These are phyloP conservation scores for Xylaria sp. DNA, from an alignment of 2,329 filamentous ascomycete genomes.

Conservation along the genomic window DNA sequence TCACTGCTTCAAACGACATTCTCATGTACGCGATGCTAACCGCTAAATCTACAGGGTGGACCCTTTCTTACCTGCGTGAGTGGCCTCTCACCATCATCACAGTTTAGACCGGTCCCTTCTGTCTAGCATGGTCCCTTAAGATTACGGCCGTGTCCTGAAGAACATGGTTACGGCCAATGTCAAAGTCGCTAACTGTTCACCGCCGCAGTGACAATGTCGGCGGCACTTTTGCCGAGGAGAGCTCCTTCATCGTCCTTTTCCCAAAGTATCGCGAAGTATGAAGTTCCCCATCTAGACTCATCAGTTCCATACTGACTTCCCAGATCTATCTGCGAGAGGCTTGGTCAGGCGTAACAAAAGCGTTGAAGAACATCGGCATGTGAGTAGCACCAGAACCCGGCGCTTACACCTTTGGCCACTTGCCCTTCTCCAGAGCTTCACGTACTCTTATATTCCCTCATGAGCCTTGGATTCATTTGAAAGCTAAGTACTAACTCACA, in stretches of 20 bases:
- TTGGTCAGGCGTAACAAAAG: slow-evolving; percentile 88
- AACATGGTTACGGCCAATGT: too few species aligned
- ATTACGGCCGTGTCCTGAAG: not conserved
- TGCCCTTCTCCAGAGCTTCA: not conserved
- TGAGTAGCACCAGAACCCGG: slow-evolving; percentile 7
- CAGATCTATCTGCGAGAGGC: slow-evolving; percentile 65
- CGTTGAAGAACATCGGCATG: slow-evolving; percentile 86
- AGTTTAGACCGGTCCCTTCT: not conserved
- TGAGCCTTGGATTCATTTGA: not conserved
- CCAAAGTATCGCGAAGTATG: slow-evolving; percentile 97
- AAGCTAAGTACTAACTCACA: slow-evolving; percentile 7
- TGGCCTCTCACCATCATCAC: not conserved
- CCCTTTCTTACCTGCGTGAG: slow-evolving; percentile 72
- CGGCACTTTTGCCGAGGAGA: slow-evolving; percentile 91
- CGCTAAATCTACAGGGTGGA: slow-evolving; percentile 50
- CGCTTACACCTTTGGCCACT: not conserved
- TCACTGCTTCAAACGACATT: slow-evolving; percentile 71
- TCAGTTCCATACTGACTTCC: not conserved
- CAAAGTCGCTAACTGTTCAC: slow-evolving; percentile 8
- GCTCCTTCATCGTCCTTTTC: slow-evolving; percentile 81
- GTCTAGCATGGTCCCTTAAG: not conserved
- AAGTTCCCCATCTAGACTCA: slow-evolving; percentile 32
- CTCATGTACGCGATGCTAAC: slow-evolving; percentile 15
- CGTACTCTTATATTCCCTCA: not conserved
- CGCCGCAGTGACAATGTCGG: slow-evolving; percentile 71